Conservation (phyloP, 331 rosid species). For the Erythrophleum ivorense region DNA sequence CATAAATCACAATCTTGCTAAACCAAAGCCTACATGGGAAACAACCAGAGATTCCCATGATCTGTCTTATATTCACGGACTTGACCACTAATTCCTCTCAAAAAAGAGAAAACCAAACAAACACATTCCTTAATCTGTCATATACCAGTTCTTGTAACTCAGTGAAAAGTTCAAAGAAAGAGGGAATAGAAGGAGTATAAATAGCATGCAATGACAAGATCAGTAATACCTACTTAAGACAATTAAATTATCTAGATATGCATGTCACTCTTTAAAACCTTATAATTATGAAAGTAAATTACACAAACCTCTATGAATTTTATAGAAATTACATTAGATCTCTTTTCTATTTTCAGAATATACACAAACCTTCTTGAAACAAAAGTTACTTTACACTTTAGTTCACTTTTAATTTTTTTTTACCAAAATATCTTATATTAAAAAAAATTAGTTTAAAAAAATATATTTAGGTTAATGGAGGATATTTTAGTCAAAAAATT, state of each 20-base stretch:
- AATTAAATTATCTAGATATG: background rate
- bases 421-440: no score
- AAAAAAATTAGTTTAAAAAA: no score
- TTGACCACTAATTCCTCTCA: conserved; percentile 2
- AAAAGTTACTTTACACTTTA: no score
- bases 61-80: background rate
- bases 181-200: background rate
- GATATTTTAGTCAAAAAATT: no score
- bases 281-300: background rate
- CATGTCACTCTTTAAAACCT: background rate
- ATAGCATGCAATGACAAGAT: background rate
- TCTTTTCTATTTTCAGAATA: no score
- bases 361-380: no score
- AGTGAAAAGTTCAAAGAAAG: background rate
- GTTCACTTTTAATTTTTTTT: no score
- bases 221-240: background rate
- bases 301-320: no score
- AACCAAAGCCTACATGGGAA: conserved; percentile 1
- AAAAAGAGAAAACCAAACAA: background rate
- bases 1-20: background rate
- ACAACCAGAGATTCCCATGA: conserved; percentile 1
- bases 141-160: background rate
- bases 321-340: no score
- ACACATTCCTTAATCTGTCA: background rate
- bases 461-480: no score